These are phyloP conservation scores for Themeda triandra DNA, from an alignment of 176 grass and related monocot genomes.

Conservation along the genomic window DNA sequence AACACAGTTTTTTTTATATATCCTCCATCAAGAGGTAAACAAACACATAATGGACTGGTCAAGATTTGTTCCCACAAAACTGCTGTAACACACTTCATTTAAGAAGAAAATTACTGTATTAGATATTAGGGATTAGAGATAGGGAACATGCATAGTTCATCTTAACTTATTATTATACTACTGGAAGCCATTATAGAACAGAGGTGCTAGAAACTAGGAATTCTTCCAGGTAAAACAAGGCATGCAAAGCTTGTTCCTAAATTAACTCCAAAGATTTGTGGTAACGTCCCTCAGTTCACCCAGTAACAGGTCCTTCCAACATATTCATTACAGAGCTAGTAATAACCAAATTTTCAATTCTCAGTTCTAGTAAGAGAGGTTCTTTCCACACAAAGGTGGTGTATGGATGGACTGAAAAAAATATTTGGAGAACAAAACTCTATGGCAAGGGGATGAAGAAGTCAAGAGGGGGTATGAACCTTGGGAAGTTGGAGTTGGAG, in stretches of 20 bases:
- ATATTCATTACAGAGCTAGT: slow-evolving; percentile 1
- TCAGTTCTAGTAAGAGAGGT: neutral
- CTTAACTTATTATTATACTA: neutral
- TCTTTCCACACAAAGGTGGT: neutral
- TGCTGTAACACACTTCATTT: neutral
- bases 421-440: neutral
- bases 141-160: neutral
- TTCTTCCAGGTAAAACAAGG: neutral
- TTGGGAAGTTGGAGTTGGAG: slow-evolving; percentile 57
- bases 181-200: neutral
- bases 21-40: neutral
- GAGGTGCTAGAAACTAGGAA: neutral
- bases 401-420: neutral
- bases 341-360: neutral
- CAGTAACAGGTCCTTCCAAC: neutral
- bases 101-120: neutral
- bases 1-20: neutral
- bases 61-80: neutral
- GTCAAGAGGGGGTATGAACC: slow-evolving; percentile 14
- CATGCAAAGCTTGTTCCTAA: too few species aligned
- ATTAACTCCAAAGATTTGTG: neutral
- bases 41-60: too few species aligned
- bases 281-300: neutral
- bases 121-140: neutral
- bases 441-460: neutral